Evolutionary conservation across 2,329 filamentous ascomycete species (phyloP).

Genomic region (Hirsutella minnesotensis): DNA sequence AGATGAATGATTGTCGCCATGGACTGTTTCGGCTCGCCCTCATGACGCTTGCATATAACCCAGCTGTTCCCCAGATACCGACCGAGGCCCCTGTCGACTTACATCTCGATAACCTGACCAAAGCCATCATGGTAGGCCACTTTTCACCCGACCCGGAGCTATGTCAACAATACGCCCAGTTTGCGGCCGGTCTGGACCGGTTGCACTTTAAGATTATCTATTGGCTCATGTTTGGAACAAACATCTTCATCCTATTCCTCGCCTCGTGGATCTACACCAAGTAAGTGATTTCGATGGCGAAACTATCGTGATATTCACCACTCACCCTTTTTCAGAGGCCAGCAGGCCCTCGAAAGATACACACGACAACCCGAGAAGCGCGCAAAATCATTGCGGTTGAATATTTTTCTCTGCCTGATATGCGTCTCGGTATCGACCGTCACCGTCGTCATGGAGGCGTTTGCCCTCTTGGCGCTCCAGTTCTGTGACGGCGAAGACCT

Average conservation of each 20-base stretch:
- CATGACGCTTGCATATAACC: no score
- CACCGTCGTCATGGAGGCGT: conserved; percentile 42
- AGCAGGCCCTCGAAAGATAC: conserved; percentile 24
- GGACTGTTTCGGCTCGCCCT: no score
- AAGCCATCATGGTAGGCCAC: conserved; percentile 1
- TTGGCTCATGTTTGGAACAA: conserved; percentile 32
- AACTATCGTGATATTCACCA: conserved; percentile 6
- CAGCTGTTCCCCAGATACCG: no score
- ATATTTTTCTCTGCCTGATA: conserved; percentile 29
- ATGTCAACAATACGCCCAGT: conserved; percentile 28
- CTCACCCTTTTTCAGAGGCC: conserved; percentile 11
- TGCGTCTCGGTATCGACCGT: conserved; percentile 33
- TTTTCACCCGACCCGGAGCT: conserved; percentile 15
- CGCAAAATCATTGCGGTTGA: conserved; percentile 18
- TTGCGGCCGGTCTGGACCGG: conserved; percentile 28
- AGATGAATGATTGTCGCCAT: no score
- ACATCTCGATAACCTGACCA: neutral
- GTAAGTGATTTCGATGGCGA: conserved; percentile 14
- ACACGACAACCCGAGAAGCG: conserved; percentile 18
- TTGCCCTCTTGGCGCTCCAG: conserved; percentile 38
- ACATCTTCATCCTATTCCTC: conserved; percentile 30
- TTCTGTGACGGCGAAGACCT: conserved; percentile 50
- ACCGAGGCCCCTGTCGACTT: neutral
- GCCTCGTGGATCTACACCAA: conserved; percentile 28
- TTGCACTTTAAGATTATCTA: conserved; percentile 33